A percentile compares a stretch with the other conserved stretches of the same genome.
Evolutionary conservation across 192 early-diverging fungal species (phyloP).

Genomic region (Coemansia sp.): DNA sequence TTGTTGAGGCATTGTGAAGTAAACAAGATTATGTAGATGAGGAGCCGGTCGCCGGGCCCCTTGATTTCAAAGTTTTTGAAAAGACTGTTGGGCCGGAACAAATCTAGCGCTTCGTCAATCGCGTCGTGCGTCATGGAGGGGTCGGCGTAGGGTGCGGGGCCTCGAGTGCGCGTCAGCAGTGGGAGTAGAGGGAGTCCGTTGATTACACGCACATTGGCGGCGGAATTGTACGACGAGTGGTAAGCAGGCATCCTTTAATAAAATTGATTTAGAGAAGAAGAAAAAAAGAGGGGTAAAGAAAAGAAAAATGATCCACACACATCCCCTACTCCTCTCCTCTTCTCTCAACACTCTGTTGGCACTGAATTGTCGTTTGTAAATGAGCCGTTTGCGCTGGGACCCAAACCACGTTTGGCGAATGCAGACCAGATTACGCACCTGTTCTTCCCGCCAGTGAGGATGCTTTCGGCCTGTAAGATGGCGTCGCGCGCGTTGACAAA

Average conservation of each 20-base stretch:
- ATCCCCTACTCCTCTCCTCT: too few relatives aligned
- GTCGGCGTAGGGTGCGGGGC: conserved; percentile 69
- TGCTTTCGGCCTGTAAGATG: conserved; percentile 60
- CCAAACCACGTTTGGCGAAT: conserved; percentile 71
- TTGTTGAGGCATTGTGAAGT: conserved; percentile 80
- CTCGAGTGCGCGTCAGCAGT: conserved; percentile 82
- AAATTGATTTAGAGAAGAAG: background rate
- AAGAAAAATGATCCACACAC: background rate
- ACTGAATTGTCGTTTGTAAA: conserved; percentile 27
- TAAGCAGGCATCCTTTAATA: conserved; percentile 30
- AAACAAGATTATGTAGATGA: conserved; percentile 93
- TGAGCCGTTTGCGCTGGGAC: conserved; percentile 13
- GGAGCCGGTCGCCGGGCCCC: conserved; percentile 83
- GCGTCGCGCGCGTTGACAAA: conserved; percentile 68
- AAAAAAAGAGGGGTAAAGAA: background rate
- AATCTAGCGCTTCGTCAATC: conserved; percentile 88
- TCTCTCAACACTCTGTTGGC: conserved; percentile 17
- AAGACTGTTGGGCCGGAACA: conserved; percentile 95
- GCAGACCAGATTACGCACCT: conserved; percentile 58
- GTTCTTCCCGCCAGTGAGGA: conserved; percentile 53
- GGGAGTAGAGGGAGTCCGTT: conserved; percentile 88
- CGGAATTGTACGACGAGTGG: conserved; percentile 29
- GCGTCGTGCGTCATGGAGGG: conserved; percentile 72
- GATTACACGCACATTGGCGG: conserved; percentile 52
- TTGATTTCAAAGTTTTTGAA: conserved; percentile 99